Base-by-base conservation (phyloP, 495 filamentous ascomycete species). In the Durotheca rogersii region DNA sequence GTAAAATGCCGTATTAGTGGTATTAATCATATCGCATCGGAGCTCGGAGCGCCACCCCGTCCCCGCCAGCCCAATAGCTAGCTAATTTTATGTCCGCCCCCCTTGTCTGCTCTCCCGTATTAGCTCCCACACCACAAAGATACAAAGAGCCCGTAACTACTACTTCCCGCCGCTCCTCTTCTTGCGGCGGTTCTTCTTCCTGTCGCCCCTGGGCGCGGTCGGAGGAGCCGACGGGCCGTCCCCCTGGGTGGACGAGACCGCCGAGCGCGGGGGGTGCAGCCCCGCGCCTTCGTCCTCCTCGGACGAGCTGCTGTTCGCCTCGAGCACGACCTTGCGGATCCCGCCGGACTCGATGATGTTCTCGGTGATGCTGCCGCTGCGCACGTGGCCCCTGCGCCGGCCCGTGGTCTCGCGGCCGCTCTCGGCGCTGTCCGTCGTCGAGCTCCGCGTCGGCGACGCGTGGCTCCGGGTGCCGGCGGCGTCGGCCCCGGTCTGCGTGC, bases 321-420 rank as follows among this genome's bases (percentile, higher is more conserved):
- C 86, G 7, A 96, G 78, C 7, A 96, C 82, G 7, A 93, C 81
- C 70, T 96, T 96, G 32, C 85, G 83, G 23, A 94, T 78, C 1
- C 90, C 90, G 34, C 86, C 85, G 7, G 86, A 74, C 64, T 95
- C 88, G 29, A 94, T 72, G 14, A 90, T 78, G 59, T 90, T 90
- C 68, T 95, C 89, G 0, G 89, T 92, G 59, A 96, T 95, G 66
- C 85, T 90, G 7, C 90, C 90, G 56, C 86, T 90, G 27, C 89
- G 81, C 0, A 87, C 86, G 27, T 78, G 73, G 7, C 76, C 75
- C 35, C 74, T 73, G 41, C 80, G 82, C 2, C 64, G 60, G 6
- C 45, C 51, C 0, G 35, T 40, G 21, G 17, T 47, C 15, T 61
- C 62, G 6, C 44, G 45, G 1, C 30, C 38, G n/a, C 55, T 55